Conservation (phyloP, 768 basidiomycete genomes). For the Boletus reticuloceps region DNA sequence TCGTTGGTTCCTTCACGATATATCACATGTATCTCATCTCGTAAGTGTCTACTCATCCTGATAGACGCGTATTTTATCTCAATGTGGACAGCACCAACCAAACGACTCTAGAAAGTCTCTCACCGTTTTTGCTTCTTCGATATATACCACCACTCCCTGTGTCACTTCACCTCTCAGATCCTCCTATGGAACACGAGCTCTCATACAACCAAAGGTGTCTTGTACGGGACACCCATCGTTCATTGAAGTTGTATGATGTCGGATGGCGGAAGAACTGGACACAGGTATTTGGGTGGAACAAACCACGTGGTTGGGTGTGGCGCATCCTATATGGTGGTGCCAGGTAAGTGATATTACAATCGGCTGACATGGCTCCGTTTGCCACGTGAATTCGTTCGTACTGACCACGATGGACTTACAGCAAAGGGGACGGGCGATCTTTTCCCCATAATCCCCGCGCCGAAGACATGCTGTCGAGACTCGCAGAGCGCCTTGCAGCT, state of each 20-base stretch:
- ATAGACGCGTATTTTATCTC: not conserved
- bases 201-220: constrained; percentile 60
- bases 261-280: constrained; percentile 71
- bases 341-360: constrained; percentile 44
- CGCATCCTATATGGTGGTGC: constrained; percentile 61
- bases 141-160: constrained; percentile 61
- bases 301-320: constrained; percentile 48
- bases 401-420: constrained; percentile 21
- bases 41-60: constrained; percentile 40
- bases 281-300: constrained; percentile 64
- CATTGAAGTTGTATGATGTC: constrained; percentile 66
- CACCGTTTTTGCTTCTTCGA: constrained; percentile 71
- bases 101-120: constrained; percentile 77
- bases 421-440: constrained; percentile 62
- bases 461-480: constrained; percentile 60
- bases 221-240: constrained; percentile 60
- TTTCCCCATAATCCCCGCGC: constrained; percentile 70
- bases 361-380: too few relatives aligned
- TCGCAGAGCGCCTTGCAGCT: constrained; percentile 61
- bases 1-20: constrained; percentile 70
- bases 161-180: constrained; percentile 54
- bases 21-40: constrained; percentile 78
- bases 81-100: constrained; percentile 63
- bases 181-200: constrained; percentile 71
- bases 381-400: not conserved